Percentiles rank a stretch among this genome's conserved stretches.
Evolutionary conservation across 106 monocot species (phyloP).

Genomic region (Agapanthus africanus): DNA sequence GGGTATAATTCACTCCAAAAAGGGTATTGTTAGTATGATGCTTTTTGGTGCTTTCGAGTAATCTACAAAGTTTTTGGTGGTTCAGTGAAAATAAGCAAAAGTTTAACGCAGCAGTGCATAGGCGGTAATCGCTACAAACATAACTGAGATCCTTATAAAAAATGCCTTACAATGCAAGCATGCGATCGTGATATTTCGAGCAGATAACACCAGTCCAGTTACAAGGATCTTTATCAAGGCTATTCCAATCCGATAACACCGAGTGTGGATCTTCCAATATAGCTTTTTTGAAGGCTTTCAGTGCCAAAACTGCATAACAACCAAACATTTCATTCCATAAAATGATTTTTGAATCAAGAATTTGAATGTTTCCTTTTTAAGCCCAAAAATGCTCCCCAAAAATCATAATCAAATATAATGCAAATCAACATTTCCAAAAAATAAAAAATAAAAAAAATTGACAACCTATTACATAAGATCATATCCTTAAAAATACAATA

Average conservation of each 20-base stretch:
- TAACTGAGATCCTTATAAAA: too few species aligned
- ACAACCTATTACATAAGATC: not conserved
- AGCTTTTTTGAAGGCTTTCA: conserved; percentile 58
- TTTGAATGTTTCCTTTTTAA: not conserved
- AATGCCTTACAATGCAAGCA: conserved; percentile 59
- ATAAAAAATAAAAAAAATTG: not conserved
- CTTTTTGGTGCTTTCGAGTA: too few species aligned
- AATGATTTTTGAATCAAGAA: conserved; percentile 4
- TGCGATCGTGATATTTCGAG: conserved; percentile 38
- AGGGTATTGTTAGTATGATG: too few species aligned
- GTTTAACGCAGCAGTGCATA: too few species aligned
- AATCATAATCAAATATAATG: too few species aligned
- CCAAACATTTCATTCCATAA: not conserved
- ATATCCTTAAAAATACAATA: too few species aligned
- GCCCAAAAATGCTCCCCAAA: too few species aligned
- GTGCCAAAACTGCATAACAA: conserved; percentile 49
- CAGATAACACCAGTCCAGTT: conserved; percentile 75
- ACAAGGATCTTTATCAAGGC: conserved; percentile 44
- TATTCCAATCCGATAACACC: conserved; percentile 62
- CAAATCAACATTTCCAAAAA: too few species aligned
- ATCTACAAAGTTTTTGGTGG: too few species aligned
- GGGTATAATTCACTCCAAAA: too few species aligned
- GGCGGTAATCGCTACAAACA: too few species aligned
- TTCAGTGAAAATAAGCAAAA: too few species aligned
- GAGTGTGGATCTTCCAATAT: conserved; percentile 70